Percentiles rank a stretch among this genome's conserved stretches.
Evolutionary conservation across 176 grass and related monocot genomes (phyloP).

Genomic region (Rhynchospora pubera): DNA sequence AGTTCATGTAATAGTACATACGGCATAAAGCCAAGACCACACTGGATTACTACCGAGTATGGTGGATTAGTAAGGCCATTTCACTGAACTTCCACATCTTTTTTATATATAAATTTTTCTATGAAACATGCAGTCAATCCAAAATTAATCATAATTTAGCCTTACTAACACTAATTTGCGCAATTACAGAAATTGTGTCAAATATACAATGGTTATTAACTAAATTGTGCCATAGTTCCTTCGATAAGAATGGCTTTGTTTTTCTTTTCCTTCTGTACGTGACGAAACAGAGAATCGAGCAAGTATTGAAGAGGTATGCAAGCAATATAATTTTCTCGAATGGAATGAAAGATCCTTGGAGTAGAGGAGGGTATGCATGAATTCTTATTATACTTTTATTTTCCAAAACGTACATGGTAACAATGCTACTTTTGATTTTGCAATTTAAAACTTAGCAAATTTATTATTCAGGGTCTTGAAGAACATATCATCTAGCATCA

Average conservation of each 20-base stretch:
- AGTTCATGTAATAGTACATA: slow-evolving; percentile 29
- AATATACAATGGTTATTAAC: not conserved
- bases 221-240: not conserved
- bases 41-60: slow-evolving; percentile 97
- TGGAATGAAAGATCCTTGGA: slow-evolving; percentile 95
- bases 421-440: not conserved
- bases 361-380: slow-evolving; percentile 60
- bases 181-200: no score
- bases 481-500: slow-evolving; percentile 83
- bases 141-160: not conserved
- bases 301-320: slow-evolving; percentile 68
- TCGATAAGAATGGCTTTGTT: not conserved
- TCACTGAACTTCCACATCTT: not conserved
- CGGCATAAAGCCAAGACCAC: slow-evolving; percentile 50
- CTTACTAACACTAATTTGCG: not conserved
- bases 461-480: slow-evolving; percentile 63
- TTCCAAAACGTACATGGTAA: not conserved
- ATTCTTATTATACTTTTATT: not conserved
- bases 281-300: slow-evolving; percentile 59
- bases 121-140: not conserved
- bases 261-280: not conserved
- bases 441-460: not conserved
- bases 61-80: slow-evolving; percentile 60
- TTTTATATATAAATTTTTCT: not conserved
- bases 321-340: slow-evolving; percentile 99